phyloP scores from a whole-genome alignment of 257 asterid species.

The Nicotiana benthamiana region DNA sequence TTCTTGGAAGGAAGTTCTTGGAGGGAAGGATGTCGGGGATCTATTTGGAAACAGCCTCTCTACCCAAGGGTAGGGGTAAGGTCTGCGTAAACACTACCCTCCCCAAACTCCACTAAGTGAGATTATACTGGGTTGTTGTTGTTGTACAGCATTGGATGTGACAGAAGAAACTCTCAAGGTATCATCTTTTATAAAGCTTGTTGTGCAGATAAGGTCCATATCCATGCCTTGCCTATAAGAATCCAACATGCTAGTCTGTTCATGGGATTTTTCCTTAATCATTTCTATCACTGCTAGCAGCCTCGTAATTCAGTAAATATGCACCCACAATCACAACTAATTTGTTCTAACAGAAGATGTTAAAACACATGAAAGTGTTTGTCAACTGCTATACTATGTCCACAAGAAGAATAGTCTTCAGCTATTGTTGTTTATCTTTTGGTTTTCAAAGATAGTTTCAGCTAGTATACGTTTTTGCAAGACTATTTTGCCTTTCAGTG shows the following conservation, averaged over 20 bases:
- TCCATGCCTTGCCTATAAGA: neutral
- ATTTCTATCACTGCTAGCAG: neutral
- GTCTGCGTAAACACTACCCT: no score
- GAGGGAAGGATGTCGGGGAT: no score
- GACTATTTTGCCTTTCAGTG: neutral
- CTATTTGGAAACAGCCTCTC: no score
- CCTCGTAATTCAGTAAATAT: neutral
- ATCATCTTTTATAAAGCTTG: conserved; percentile 20
- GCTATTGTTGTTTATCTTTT: neutral
- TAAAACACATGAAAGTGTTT: neutral
- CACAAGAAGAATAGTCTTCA: neutral
- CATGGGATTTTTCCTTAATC: neutral
- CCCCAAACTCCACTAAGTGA: no score
- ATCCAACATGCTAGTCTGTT: neutral
- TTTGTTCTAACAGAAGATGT: neutral
- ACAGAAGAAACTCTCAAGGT: conserved; percentile 91
- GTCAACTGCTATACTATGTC: neutral
- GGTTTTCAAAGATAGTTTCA: neutral
- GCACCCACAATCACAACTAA: neutral
- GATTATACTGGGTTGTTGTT: no score
- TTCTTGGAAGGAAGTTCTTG: no score
- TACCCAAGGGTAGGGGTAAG: no score
- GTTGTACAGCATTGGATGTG: conserved; percentile 65
- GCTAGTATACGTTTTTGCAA: neutral
- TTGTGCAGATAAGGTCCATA: neutral